Conservation (phyloP, 305 asterid genomes). For the Fraxinus floribunda region DNA sequence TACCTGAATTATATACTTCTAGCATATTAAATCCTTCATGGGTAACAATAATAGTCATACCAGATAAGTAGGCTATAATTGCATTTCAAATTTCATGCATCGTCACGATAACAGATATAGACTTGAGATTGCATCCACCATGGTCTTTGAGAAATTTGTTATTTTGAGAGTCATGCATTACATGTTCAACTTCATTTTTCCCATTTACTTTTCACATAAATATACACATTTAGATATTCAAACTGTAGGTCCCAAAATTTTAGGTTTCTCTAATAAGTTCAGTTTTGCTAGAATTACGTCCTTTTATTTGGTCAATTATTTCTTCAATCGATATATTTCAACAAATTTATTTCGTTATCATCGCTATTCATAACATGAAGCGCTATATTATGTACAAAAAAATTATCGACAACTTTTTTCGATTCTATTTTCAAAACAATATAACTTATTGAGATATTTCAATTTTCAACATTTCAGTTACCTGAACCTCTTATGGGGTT, state of each 20-base stretch:
- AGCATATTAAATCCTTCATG: background rate
- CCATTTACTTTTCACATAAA: background rate
- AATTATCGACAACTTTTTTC: too few species aligned
- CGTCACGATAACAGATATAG: background rate
- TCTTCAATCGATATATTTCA: background rate
- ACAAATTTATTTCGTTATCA: too few species aligned
- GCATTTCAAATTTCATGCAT: background rate
- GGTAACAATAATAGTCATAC: background rate
- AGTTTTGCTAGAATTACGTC: background rate
- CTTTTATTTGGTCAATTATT: background rate
- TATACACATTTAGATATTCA: background rate
- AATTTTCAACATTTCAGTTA: background rate
- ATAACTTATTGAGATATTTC: background rate
- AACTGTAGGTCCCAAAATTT: background rate
- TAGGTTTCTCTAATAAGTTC: background rate
- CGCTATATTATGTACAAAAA: too few species aligned
- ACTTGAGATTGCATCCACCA: background rate
- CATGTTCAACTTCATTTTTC: background rate
- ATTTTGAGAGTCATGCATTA: background rate
- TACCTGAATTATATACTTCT: background rate
- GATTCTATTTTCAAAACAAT: background rate
- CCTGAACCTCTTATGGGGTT: too few species aligned
- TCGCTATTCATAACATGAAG: background rate
- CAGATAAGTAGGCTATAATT: background rate
- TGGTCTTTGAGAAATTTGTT: background rate